A percentile compares a stretch with the other conserved stretches of the same genome.
phyloP scores from a whole-genome alignment of 2,329 filamentous ascomycete genomes.

The Calonectria pseudoturangicola region DNA sequence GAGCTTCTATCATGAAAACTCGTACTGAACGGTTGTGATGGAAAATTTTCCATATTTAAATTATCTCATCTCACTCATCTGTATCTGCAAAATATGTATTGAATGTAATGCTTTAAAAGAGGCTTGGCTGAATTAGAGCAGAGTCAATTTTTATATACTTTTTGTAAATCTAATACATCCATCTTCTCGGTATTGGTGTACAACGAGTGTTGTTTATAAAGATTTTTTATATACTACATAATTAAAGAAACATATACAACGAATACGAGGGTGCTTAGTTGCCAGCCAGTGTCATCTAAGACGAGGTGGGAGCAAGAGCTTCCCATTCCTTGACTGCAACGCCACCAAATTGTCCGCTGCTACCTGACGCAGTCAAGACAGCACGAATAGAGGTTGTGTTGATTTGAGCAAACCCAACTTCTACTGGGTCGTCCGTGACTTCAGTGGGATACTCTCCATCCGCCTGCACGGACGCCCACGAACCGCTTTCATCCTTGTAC shows the following conservation, averaged over 20 bases:
- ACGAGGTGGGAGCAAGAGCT: conserved; percentile 16
- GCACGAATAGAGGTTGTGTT: conserved; percentile 14
- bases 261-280: background rate
- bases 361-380: conserved; percentile 19
- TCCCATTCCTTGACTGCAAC: conserved; percentile 34
- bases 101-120: too few relatives aligned
- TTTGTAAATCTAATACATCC: background rate
- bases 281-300: background rate
- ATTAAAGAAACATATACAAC: conserved; percentile 1
- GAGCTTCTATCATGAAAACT: too few relatives aligned
- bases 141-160: background rate
- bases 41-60: too few relatives aligned
- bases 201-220: background rate
- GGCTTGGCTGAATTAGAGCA: too few relatives aligned
- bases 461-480: conserved; percentile 13
- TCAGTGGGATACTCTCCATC: conserved; percentile 20
- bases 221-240: background rate
- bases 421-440: conserved; percentile 21
- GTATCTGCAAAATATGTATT: too few relatives aligned
- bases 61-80: too few relatives aligned
- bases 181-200: background rate
- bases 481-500: conserved; percentile 23
- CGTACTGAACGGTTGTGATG: too few relatives aligned
- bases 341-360: conserved; percentile 9
- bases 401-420: conserved; percentile 26